phyloP scores from a whole-genome alignment of 176 grass and related monocot genomes.

The Aegilops longissima region DNA sequence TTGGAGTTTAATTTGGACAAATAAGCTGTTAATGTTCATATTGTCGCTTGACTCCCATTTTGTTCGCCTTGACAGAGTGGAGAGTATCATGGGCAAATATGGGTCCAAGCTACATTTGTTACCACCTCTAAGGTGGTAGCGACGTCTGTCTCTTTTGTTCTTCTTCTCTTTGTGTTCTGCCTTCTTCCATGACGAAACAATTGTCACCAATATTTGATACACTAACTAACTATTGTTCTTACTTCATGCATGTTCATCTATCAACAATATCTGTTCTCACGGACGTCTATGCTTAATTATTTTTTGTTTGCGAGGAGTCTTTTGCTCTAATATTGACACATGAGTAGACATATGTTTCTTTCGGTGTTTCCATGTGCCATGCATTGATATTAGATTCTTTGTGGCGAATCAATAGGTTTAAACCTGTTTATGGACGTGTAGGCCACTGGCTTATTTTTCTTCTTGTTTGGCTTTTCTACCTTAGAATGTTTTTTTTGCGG shows the following conservation, averaged over 20 bases:
- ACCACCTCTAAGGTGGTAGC: slow-evolving; percentile 29
- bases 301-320: not conserved
- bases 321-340: not conserved
- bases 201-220: slow-evolving; percentile 18
- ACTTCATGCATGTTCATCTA: not conserved
- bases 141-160: not conserved
- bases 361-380: not conserved
- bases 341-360: not conserved
- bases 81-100: slow-evolving; percentile 21
- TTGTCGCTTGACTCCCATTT: slow-evolving; percentile 38
- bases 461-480: too few species aligned
- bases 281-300: not conserved
- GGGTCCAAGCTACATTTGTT: slow-evolving; percentile 37
- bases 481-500: too few species aligned
- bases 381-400: too few species aligned
- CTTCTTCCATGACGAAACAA: slow-evolving; percentile 65
- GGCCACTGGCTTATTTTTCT: too few species aligned
- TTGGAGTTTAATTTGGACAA: slow-evolving; percentile 13
- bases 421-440: too few species aligned
- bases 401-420: too few species aligned
- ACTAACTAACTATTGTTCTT: slow-evolving; percentile 16
- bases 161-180: not conserved
- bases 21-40: slow-evolving; percentile 42
- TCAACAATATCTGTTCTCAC: not conserved
- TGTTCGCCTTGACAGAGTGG: slow-evolving; percentile 48